Base-by-base conservation (phyloP, 2,329 filamentous ascomycete species). In the Hypoxylon sp. region DNA sequence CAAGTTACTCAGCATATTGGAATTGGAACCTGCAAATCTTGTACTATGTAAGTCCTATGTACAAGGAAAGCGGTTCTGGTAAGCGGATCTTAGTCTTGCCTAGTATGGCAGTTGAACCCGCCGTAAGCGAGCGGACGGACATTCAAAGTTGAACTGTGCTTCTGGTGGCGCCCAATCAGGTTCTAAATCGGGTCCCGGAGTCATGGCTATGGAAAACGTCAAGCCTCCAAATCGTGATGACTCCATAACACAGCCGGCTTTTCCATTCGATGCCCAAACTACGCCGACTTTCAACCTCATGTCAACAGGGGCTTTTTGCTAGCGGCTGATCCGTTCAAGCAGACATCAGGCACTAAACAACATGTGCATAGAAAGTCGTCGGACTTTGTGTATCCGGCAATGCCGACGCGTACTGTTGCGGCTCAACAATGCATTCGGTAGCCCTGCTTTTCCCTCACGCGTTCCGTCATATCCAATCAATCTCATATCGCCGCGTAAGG, bases 171-270 rank as follows among this genome's bases (percentile, higher is more conserved):
- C 38, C 67, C 67, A 69, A 69, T 69, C 18, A 50, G 49, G 5
- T 59, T 33, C 42, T 44, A 14, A 32, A 63, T 67, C 51, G 14
- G 42, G 64, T 65, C 64, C 67, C 64, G 56, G 50, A 64, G 50
- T 67, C 61, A 69, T 62, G 67, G 64, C 30, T 38, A 51, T 45
- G 66, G 66, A 48, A n/a, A 61, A 68, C 51, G 62, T 65, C 54
- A 65, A 68, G 59, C 65, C 51, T 66, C 55, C 14, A 9, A 36
- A 40, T 28, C 30, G 52, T 55, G 44, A 46, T 42, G 42, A 36
- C 33, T 16, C n/a, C 40, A 26, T 12, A 55, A n/a, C 52, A n/a
- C 30, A 26, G 32, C 40, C 40, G 32, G 40, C 18, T 46, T 30
- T 26, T 26, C 24, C 24, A 26, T 26, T 6, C 24, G 36, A 40